Percentiles rank a stretch among this genome's conserved stretches.
These are phyloP conservation scores for Beauveria bassiana DNA, from an alignment of 2,329 filamentous ascomycete genomes.

Conservation along the genomic window DNA sequence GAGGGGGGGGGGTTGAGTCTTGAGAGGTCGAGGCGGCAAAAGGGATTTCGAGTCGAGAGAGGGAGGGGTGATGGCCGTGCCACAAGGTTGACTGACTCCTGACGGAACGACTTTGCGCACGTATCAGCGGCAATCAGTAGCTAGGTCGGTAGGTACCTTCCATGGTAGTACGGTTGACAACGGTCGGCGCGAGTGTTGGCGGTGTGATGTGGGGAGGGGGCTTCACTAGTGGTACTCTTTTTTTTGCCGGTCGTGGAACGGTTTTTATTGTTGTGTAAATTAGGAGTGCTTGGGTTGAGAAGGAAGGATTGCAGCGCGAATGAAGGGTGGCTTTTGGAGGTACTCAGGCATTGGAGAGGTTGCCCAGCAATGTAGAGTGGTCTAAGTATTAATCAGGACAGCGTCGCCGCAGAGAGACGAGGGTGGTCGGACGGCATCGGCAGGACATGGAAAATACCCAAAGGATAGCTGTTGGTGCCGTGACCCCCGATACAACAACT, in stretches of 20 bases:
- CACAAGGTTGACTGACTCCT: slow-evolving; percentile 7
- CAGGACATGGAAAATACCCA: neutral
- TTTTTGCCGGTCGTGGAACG: neutral
- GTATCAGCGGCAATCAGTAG: neutral
- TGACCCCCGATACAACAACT: neutral
- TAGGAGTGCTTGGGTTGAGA: too few relatives aligned
- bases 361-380: too few relatives aligned
- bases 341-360: too few relatives aligned
- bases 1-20: neutral
- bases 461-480: neutral
- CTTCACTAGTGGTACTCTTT: neutral
- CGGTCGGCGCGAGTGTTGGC: slow-evolving; percentile 6
- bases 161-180: slow-evolving; percentile 1
- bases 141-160: neutral
- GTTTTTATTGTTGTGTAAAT: too few relatives aligned
- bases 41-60: slow-evolving; percentile 2
- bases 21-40: neutral
- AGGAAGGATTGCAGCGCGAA: too few relatives aligned
- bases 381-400: too few relatives aligned
- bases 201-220: slow-evolving; percentile 9
- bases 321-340: too few relatives aligned
- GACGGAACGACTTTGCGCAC: neutral
- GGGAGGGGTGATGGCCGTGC: slow-evolving; percentile 11
- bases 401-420: too few relatives aligned
- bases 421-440: neutral